Evolutionary conservation across 2,329 filamentous ascomycete species (phyloP), one percentile per base, ranked within the genome.

Genomic region (Clonostachys sp.): DNA sequence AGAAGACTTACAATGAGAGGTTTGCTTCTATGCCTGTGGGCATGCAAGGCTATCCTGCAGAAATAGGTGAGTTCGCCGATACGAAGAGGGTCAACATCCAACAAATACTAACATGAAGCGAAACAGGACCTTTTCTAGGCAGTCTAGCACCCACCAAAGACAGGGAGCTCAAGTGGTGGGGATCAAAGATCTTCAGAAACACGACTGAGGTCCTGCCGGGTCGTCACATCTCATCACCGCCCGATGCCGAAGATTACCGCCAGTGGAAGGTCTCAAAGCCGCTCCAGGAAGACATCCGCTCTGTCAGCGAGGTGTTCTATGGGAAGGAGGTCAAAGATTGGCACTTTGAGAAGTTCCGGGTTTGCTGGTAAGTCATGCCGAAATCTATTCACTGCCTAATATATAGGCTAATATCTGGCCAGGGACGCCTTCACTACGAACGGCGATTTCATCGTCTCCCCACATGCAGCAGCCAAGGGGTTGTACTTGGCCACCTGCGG

Each of bases 381-480:
- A 10, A 5, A 3, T 6, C 3, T 2, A 5, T 12, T n/a, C 6
- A 13, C 20, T 35, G 12, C 16, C 35, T 36, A 24, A 35, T 20
- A 44, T 18, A 38, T 49, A 14, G 20, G 16, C 40, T 34, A 24
- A 18, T 3, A 5, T 17, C 16, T 34, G 13, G n/a, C 38, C 47
- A 86, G 83, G 83, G 83, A 86, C 52, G 83, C 81, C 10, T 79
- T 85, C 54, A 83, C 81, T 0, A 73, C 79, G 3, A 80, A 69
- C 56, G 70, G 72, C 17, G 81, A 86, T 56, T 84, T 83, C 54
- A 74, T 87, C 51, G 78, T 87, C 54, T 79, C 78, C 5, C 78
- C 80, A 0, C 74, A 84, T 53, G 49, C 72, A 0, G 69, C 67
- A 34, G 76, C 57, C 17, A 59, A 59, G 43, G 80, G 80, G 20